Evolutionary conservation across 2,329 filamentous ascomycete species (phyloP).

Genomic region (Didymella arachidicola): DNA sequence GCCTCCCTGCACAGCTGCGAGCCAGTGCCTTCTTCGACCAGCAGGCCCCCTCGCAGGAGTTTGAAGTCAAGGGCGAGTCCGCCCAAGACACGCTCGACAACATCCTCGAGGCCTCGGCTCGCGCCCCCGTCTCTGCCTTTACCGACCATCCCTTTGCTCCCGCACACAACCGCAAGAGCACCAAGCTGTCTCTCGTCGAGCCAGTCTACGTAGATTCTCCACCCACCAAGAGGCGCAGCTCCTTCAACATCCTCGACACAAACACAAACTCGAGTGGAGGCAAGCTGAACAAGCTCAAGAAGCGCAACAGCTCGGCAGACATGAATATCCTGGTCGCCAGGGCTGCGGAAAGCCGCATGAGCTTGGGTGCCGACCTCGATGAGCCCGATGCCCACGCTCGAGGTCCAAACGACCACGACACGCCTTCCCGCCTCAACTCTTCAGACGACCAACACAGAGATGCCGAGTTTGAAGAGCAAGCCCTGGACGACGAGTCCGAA

Average conservation of each 20-base stretch:
- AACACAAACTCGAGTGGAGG: constrained; percentile 49
- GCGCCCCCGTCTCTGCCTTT: constrained; percentile 88
- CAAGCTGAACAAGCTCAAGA: constrained; percentile 52
- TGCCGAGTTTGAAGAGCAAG: constrained; percentile 33
- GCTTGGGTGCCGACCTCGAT: constrained; percentile 45
- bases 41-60: constrained; percentile 64
- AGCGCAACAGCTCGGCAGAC: constrained; percentile 51
- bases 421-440: constrained; percentile 50
- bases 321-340: constrained; percentile 46
- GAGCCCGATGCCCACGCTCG: constrained; percentile 42
- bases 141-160: constrained; percentile 82
- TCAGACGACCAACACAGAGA: constrained; percentile 21
- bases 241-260: constrained; percentile 48
- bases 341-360: constrained; percentile 48
- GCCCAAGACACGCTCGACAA: constrained; percentile 88
- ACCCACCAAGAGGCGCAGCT: constrained; percentile 47
- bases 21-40: constrained; percentile 90
- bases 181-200: constrained; percentile 38
- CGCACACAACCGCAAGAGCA: constrained; percentile 53
- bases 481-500: constrained; percentile 44
- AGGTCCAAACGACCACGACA: constrained; percentile 49
- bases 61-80: constrained; percentile 74
- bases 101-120: constrained; percentile 87
- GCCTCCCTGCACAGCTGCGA: constrained; percentile 81
- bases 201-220: constrained; percentile 28